phyloP scores from a whole-genome alignment of 1,284 basidiomycete genomes.

The Naganishia albida region DNA sequence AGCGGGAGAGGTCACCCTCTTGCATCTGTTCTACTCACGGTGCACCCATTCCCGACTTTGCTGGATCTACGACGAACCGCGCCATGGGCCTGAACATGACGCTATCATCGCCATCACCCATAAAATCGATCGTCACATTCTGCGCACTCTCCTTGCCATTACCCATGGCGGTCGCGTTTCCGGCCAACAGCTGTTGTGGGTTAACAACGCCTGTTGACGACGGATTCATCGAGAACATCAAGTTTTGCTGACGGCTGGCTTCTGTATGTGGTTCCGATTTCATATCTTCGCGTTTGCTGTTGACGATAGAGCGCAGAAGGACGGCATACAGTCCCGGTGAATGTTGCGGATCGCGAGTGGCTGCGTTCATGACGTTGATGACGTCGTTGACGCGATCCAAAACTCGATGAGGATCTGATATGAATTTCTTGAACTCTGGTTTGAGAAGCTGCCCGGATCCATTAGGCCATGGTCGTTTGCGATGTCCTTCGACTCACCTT shows the following conservation, averaged over 20 bases:
- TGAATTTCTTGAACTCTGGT: conserved; percentile 74
- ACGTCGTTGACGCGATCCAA: conserved; percentile 26
- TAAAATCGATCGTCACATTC: conserved; percentile 17
- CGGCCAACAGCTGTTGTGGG: conserved; percentile 11
- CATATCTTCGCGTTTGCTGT: conserved; percentile 29
- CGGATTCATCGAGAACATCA: conserved; percentile 23
- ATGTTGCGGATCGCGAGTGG: conserved; percentile 24
- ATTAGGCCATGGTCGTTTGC: conserved; percentile 1
- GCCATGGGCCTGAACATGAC: conserved; percentile 12
- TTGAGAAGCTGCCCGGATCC: conserved; percentile 64
- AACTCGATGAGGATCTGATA: conserved; percentile 71
- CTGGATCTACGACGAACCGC: conserved; percentile 12
- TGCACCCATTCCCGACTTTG: conserved; percentile 10
- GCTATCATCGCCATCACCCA: conserved; percentile 19
- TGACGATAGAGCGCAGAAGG: conserved; percentile 26
- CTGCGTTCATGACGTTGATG: conserved; percentile 18
- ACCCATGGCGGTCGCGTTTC: conserved; percentile 1
- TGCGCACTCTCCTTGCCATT: background rate
- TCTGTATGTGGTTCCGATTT: conserved; percentile 11
- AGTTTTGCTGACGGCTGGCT: background rate
- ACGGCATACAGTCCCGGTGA: conserved; percentile 27
- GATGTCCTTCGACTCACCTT: conserved; percentile 62
- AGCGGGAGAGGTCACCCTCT: background rate
- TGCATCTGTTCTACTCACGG: background rate
- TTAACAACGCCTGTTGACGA: conserved; percentile 13